phyloP scores from a whole-genome alignment of 768 basidiomycete genomes.

The Hypsizygus marmoreus region DNA sequence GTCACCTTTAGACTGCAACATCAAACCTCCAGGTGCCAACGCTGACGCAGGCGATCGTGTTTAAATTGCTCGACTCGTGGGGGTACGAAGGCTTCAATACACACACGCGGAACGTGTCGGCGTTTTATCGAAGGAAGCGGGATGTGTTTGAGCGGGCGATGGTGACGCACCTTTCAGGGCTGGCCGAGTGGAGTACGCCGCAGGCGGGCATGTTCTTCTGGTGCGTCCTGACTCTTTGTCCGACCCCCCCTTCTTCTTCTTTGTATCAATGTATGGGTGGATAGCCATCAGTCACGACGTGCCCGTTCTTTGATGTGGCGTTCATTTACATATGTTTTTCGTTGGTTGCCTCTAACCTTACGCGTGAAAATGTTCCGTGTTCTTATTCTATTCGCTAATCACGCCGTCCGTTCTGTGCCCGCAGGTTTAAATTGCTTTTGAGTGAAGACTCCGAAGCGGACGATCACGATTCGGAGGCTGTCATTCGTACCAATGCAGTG shows the following conservation, averaged over 20 bases:
- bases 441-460: conserved; percentile 29
- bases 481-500: conserved; percentile 71
- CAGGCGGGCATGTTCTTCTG: conserved; percentile 91
- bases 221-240: conserved; percentile 43
- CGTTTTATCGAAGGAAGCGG: conserved; percentile 67
- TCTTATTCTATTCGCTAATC: neutral
- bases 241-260: no score
- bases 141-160: conserved; percentile 75
- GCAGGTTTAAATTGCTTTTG: conserved; percentile 68
- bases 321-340: no score
- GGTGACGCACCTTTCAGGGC: conserved; percentile 64
- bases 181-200: conserved; percentile 70
- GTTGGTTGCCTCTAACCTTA: no score
- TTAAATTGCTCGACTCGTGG: conserved; percentile 62
- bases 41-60: conserved; percentile 60
- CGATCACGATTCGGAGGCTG: conserved; percentile 64
- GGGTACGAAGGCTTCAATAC: conserved; percentile 67
- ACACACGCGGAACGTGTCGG: conserved; percentile 65
- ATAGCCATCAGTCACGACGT: no score
- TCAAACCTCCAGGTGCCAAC: conserved; percentile 65
- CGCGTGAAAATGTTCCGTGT: no score
- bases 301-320: no score
- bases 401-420: neutral
- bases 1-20: conserved; percentile 36
- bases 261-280: no score